Percentiles rank a stretch among this genome's conserved stretches.
phyloP scores from a whole-genome alignment of 2,329 filamentous ascomycete species.

The Fusarium virguliforme region DNA sequence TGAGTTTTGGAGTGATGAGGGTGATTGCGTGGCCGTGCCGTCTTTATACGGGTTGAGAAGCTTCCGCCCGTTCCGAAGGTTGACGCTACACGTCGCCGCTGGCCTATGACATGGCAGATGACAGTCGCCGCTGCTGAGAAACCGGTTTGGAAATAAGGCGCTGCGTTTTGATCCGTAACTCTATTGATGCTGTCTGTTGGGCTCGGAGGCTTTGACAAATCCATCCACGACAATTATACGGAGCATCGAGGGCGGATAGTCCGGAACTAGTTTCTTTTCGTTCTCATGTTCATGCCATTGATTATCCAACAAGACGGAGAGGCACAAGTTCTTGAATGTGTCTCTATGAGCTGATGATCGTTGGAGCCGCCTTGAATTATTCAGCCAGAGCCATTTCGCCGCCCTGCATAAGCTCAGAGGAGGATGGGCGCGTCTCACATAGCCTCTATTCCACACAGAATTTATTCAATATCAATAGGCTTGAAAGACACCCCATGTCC shows the following conservation, averaged over 20 bases:
- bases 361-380: too few relatives aligned
- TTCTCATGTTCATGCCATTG: too few relatives aligned
- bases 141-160: constrained; percentile 3
- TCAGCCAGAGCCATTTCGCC: too few relatives aligned
- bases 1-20: not conserved
- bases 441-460: too few relatives aligned
- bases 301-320: not conserved
- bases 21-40: not conserved
- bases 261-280: not conserved
- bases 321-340: too few relatives aligned
- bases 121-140: constrained; percentile 6
- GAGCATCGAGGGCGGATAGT: not conserved
- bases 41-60: not conserved
- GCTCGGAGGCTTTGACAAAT: not conserved
- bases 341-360: too few relatives aligned
- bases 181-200: not conserved
- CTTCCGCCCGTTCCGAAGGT: constrained; percentile 13
- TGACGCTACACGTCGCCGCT: not conserved
- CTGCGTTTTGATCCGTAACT: not conserved
- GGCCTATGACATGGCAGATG: constrained; percentile 3
- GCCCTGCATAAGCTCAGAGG: too few relatives aligned
- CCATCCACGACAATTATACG: constrained; percentile 1
- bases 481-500: too few relatives aligned
- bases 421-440: too few relatives aligned
- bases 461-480: too few relatives aligned